These are phyloP conservation scores for Dillenia turbinata DNA, from an alignment of 164 flowering plant species.

Conservation along the genomic window DNA sequence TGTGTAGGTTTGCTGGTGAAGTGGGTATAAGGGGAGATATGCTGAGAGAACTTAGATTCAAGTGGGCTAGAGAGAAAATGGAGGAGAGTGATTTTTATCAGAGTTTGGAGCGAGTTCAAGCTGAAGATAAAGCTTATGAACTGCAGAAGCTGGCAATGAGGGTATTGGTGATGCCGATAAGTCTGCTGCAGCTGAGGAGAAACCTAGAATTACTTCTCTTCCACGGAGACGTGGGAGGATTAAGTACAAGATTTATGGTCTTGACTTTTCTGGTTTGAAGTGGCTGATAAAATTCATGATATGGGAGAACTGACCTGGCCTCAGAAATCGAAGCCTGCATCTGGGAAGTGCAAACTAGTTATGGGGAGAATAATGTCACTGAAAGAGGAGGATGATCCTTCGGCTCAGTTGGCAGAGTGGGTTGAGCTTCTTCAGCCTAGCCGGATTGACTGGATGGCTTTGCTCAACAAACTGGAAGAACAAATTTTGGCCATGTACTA, in stretches of 20 bases:
- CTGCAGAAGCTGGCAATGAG: constrained; percentile 4
- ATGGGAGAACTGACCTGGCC: constrained; percentile 45
- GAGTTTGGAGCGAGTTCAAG: constrained; percentile 34
- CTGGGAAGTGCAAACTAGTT: constrained; percentile 77
- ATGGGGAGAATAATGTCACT: constrained; percentile 54
- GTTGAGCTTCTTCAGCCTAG: constrained; percentile 65
- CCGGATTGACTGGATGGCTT: constrained; percentile 70
- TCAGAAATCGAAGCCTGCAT: constrained; percentile 63
- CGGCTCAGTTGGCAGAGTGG: constrained; percentile 69
- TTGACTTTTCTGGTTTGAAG: constrained; percentile 80
- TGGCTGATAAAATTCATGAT: constrained; percentile 67
- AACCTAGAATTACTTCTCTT: constrained; percentile 32
- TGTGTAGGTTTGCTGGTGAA: constrained; percentile 86
- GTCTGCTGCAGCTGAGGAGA: constrained; percentile 19
- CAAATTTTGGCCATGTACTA: constrained; percentile 32
- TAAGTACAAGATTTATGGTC: constrained; percentile 86
- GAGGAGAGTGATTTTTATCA: constrained; percentile 73
- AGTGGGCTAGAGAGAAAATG: constrained; percentile 90
- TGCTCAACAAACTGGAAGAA: constrained; percentile 61
- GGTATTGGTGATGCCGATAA: constrained; percentile 11
- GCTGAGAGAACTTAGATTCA: constrained; percentile 85
- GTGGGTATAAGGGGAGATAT: constrained; percentile 90
- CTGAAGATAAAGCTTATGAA: constrained; percentile 25
- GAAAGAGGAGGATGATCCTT: constrained; percentile 58
- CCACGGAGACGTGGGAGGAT: constrained; percentile 81